Conservation (phyloP, 1,139 yeast species). For the Yamadazyma aaseri region DNA sequence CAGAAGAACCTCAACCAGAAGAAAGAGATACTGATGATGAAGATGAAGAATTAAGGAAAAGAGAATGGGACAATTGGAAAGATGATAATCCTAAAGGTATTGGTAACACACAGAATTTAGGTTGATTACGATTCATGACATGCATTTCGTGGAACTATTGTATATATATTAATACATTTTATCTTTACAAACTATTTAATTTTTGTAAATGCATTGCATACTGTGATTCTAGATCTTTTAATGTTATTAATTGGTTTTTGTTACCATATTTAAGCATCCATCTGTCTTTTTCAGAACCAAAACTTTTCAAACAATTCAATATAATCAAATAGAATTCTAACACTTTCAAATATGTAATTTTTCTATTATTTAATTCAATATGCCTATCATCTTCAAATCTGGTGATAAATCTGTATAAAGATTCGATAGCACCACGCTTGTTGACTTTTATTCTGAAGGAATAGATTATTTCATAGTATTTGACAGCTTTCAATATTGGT, state of each 20-base stretch:
- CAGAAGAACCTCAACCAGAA: slow-evolving; percentile 38
- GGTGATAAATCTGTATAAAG: slow-evolving; percentile 53
- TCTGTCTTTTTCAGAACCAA: slow-evolving; percentile 47
- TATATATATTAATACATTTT: slow-evolving; percentile 3
- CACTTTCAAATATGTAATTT: slow-evolving; percentile 37
- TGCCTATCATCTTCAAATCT: slow-evolving; percentile 29
- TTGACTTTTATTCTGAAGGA: slow-evolving; percentile 49
- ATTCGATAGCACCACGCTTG: slow-evolving; percentile 49
- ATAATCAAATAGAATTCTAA: slow-evolving; percentile 48
- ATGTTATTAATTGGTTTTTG: slow-evolving; percentile 10
- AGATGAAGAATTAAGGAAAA: slow-evolving; percentile 50
- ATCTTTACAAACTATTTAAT: slow-evolving; percentile 8
- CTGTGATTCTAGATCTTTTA: slow-evolving; percentile 11
- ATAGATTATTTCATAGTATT: slow-evolving; percentile 52
- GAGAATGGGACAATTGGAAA: slow-evolving; percentile 92
- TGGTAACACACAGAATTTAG: slow-evolving; percentile 85
- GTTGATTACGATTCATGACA: slow-evolving; percentile 33
- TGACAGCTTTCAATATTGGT: slow-evolving; percentile 37
- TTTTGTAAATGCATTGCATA: slow-evolving; percentile 11
- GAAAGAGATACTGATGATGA: slow-evolving; percentile 45
- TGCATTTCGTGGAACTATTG: neutral
- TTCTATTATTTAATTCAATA: slow-evolving; percentile 22
- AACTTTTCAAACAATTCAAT: slow-evolving; percentile 47
- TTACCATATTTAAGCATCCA: slow-evolving; percentile 45
- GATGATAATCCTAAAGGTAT: slow-evolving; percentile 85